phyloP scores from a whole-genome alignment of 208 protist species.

The Entamoeba dispar region DNA sequence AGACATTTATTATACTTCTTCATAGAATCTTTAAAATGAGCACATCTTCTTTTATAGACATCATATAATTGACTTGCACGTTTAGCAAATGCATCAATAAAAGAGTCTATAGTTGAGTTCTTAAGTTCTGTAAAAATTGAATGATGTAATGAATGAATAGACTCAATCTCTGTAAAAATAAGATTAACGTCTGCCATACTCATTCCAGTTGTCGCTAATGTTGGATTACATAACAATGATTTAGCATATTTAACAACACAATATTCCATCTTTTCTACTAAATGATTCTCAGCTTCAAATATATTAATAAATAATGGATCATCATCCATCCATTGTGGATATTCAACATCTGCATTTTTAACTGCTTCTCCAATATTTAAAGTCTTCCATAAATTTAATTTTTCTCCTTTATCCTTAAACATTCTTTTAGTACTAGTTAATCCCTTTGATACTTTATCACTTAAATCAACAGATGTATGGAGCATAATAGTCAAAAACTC shows the following conservation, averaged over 20 bases:
- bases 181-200: background rate
- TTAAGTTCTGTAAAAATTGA: background rate
- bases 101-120: background rate
- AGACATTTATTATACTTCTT: background rate
- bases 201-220: background rate
- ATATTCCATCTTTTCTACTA: background rate
- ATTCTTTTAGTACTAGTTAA: background rate
- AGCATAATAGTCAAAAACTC: background rate
- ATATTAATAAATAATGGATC: background rate
- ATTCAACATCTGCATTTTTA: background rate
- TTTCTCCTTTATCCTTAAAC: background rate
- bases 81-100: background rate
- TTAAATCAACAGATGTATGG: background rate
- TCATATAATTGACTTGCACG: background rate
- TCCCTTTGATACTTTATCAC: background rate
- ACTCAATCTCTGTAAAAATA: background rate
- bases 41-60: background rate
- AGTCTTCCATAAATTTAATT: background rate
- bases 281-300: background rate
- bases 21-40: background rate
- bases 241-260: background rate
- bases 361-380: background rate
- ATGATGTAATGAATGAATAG: background rate
- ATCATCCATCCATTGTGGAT: background rate
- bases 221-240: background rate